Evolutionary conservation across 768 basidiomycete species (phyloP), one percentile per base, ranked within the genome.

Genomic region (Trametes elegans): DNA sequence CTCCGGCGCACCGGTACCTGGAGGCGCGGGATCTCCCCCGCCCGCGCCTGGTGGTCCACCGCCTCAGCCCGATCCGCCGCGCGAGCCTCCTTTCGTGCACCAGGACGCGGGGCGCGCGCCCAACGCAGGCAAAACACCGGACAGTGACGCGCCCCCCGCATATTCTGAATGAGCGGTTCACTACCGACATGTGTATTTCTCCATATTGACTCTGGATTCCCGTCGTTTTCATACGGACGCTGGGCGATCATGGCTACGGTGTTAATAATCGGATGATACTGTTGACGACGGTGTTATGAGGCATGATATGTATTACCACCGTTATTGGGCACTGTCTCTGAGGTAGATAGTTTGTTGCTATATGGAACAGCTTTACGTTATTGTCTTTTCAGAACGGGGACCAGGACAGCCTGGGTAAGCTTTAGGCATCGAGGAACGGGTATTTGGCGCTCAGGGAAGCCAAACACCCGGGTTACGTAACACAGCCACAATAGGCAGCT

Each of bases 401-500:
- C n/a, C n/a, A n/a, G n/a, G n/a, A n/a, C n/a, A n/a, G n/a, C n/a
- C n/a, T n/a, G n/a, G n/a, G n/a, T n/a, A n/a, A n/a, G n/a, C n/a
- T n/a, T n/a, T n/a, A n/a, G n/a, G n/a, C n/a, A n/a, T n/a, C n/a
- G n/a, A n/a, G n/a, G n/a, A n/a, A n/a, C n/a, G 23, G 4, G 32
- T n/a, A 31, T 16, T 16, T 29, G 21, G 48, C 48, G 26, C 48
- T 27, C 26, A n/a, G 23, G 1, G 31, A 35, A 42, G 31, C 31
- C 23, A 52, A 42, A 27, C 14, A n/a, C n/a, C 41, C 14, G 40
- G 19, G 3, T 49, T 42, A 56, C 48, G 55, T 56, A 56, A 56
- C 13, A 16, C 47, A 40, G n/a, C 48, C 34, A 10, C 5, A 39
- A 56, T 39, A 43, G 48, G 55, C 48, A 56, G 36, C 13, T 32